phyloP scores from a whole-genome alignment of 768 basidiomycete genomes.

The Boletus rubroflammeus region DNA sequence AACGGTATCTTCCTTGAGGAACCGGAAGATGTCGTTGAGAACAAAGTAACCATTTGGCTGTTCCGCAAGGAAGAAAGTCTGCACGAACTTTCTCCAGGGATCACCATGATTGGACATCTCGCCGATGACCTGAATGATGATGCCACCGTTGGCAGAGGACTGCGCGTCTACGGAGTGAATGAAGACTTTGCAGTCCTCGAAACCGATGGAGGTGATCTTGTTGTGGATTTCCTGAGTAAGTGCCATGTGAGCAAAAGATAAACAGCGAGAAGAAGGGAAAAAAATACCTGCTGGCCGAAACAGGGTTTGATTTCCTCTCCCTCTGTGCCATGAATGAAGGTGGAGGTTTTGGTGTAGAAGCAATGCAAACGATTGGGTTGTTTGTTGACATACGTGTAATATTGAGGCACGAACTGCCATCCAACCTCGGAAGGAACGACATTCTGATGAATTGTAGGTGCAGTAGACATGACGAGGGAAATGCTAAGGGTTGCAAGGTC shows the following conservation, averaged over 20 bases:
- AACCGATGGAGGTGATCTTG: conserved; percentile 91
- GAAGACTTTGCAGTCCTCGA: conserved; percentile 97
- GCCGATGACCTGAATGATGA: conserved; percentile 98
- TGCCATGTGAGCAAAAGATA: conserved; percentile 2
- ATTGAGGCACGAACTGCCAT: conserved; percentile 99
- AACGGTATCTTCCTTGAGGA: conserved; percentile 92
- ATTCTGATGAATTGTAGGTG: conserved; percentile 50
- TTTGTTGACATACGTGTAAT: conserved; percentile 99
- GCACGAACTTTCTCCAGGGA: conserved; percentile 97
- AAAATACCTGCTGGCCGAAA: conserved; percentile 85
- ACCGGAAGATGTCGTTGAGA: conserved; percentile 99
- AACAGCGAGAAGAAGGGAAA: conserved; percentile 1
- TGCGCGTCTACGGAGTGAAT: conserved; percentile 99
- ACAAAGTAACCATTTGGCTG: conserved; percentile 99
- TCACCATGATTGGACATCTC: conserved; percentile 95
- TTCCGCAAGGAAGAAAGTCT: conserved; percentile 99
- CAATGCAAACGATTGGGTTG: conserved; percentile 94
- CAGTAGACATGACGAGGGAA: conserved; percentile 38
- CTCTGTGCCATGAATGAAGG: conserved; percentile 96
- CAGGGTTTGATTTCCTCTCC: conserved; percentile 90
- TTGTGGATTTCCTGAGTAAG: conserved; percentile 85
- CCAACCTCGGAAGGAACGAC: conserved; percentile 93
- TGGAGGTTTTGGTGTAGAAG: conserved; percentile 98
- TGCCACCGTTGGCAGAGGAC: conserved; percentile 89
- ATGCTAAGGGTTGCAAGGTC: conserved; percentile 20